Percentiles rank a stretch among this genome's conserved stretches.
Evolutionary conservation across 768 basidiomycete species (phyloP).

Genomic region (Russula lepida): DNA sequence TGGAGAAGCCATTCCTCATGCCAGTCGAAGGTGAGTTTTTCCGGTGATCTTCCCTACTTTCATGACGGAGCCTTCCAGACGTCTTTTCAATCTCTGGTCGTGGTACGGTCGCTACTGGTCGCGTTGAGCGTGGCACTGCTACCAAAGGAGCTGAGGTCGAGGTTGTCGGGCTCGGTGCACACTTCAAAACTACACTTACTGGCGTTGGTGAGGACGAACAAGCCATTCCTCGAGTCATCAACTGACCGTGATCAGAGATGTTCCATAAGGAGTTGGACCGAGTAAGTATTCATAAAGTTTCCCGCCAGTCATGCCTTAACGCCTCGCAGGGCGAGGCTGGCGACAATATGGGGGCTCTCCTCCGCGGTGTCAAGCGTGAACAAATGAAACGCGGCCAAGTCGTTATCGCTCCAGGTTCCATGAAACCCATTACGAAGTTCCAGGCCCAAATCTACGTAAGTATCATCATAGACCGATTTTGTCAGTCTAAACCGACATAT

Average conservation of each 20-base stretch:
- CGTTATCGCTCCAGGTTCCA: conserved; percentile 77
- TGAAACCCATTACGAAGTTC: conserved; percentile 94
- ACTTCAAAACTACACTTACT: conserved; percentile 87
- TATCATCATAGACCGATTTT: conserved; percentile 6
- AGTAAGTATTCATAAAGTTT: conserved; percentile 31
- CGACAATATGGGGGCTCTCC: conserved; percentile 97
- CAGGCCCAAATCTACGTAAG: conserved; percentile 83
- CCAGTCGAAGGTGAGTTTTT: conserved; percentile 65
- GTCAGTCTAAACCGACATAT: neutral
- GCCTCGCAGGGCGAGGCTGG: conserved; percentile 78
- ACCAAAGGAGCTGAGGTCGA: conserved; percentile 91
- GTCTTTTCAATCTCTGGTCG: conserved; percentile 97
- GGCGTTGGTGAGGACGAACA: conserved; percentile 61
- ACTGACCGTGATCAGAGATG: conserved; percentile 58
- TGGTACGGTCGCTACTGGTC: conserved; percentile 95
- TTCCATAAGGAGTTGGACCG: conserved; percentile 99
- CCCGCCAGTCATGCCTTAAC: neutral
- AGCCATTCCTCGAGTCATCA: neutral
- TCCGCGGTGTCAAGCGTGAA: conserved; percentile 96
- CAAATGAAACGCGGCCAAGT: conserved; percentile 92
- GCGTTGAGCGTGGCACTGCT: conserved; percentile 88
- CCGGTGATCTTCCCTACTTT: neutral
- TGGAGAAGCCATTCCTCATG: conserved; percentile 97
- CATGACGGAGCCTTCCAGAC: conserved; percentile 35
- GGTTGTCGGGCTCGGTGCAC: conserved; percentile 75